Evolutionary conservation across 805 yeast genomes (phyloP), one percentile per base, ranked within the genome.

Genomic region (Candida suzukii): DNA sequence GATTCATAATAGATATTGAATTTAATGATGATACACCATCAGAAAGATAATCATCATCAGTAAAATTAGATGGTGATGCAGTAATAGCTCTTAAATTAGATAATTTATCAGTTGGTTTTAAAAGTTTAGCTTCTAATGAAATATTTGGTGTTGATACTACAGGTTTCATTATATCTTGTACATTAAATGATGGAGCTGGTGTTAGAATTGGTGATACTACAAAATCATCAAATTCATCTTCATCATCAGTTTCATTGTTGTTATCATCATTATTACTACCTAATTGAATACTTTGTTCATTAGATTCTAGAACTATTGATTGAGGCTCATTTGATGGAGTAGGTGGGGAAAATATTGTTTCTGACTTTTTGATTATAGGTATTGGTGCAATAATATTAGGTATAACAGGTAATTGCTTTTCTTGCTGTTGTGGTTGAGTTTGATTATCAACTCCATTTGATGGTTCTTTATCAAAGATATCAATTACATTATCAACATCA

Each of bases 141-240:
- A n/a, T n/a, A n/a, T n/a, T n/a, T 24, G 26, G 26, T 24, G 30
- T 27, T 27, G 16, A 12, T 5, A 12, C 5, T 8, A 13, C 6
- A 9, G 11, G 6, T 27, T 27, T 13, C 5, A 11, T 13, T 10
- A 27, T 10, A 8, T 11, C 16, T 10, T 27, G n/a, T 12, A 14
- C 16, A 8, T 27, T 14, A 13, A 14, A 5, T 13, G 30, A 7
- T 29, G 32, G 32, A 4, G 22, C 24, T 26, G 39, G 25, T 24
- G 39, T 25, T 20, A 11, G 35, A 10, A 37, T 34, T 9, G 46
- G 42, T 4, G 49, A 26, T 16, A 43, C 26, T 25, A 44, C 44
- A 39, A 46, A 46, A 26, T 46, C 50, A 12, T 44, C 37, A 37
- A 46, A 46, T 18, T 43, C 49, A 10, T 41, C 47, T 4, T 44